These are phyloP conservation scores for Borealophlyctis nickersoniae DNA, from an alignment of 192 early-diverging fungal genomes.

Conservation along the genomic window DNA sequence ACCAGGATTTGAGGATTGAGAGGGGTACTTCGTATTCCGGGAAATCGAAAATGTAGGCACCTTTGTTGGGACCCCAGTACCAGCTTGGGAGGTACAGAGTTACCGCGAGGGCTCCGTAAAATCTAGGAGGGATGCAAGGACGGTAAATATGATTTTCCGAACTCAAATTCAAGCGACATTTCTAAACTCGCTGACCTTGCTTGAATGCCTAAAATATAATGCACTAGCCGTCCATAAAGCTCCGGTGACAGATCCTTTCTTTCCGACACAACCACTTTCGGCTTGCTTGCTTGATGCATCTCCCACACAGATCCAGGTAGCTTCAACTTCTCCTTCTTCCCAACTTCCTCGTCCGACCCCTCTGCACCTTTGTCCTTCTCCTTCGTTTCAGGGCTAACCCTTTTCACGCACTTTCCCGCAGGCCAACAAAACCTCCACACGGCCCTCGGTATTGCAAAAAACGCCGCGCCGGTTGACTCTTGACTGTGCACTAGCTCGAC, in stretches of 20 bases:
- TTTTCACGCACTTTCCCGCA: neutral
- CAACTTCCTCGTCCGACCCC: neutral
- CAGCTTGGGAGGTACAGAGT: constrained; percentile 1
- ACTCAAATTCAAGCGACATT: neutral
- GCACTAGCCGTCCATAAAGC: constrained; percentile 2
- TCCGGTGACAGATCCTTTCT: constrained; percentile 3
- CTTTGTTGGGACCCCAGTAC: constrained; percentile 6
- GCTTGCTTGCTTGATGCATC: neutral
- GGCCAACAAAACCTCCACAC: neutral
- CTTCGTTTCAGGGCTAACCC: constrained; percentile 1
- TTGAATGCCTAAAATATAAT: constrained; percentile 13
- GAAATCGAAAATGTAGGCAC: constrained; percentile 5
- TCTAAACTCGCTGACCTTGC: constrained; percentile 1
- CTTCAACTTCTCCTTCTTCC: too few relatives aligned
- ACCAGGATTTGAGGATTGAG: neutral
- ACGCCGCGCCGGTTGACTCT: neutral
- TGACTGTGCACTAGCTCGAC: constrained; percentile 3
- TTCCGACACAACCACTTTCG: neutral
- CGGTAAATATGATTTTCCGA: neutral
- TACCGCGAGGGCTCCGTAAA: constrained; percentile 6
- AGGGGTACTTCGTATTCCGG: neutral
- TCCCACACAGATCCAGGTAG: neutral
- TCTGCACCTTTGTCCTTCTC: neutral
- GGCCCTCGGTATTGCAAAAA: neutral
- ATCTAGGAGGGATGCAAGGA: neutral